phyloP scores from a whole-genome alignment of 78 protist genomes.

The Dictyostelium brefeldianum region DNA sequence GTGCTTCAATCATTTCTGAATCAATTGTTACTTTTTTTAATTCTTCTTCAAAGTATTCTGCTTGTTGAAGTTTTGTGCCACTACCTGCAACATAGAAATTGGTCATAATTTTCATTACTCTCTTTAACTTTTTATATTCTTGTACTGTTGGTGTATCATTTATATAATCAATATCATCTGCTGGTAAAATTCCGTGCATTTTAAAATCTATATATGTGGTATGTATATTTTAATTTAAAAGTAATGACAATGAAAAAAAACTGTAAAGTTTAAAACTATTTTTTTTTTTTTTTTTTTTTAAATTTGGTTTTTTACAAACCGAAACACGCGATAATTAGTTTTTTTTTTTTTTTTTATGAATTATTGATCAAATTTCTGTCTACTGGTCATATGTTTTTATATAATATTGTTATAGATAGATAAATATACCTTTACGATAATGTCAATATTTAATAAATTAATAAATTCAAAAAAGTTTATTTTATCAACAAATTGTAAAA shows the following conservation, averaged over 20 bases:
- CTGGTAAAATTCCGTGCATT: conserved; percentile 62
- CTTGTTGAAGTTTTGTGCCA: conserved; percentile 69
- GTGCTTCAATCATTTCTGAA: conserved; percentile 53
- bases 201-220: background rate
- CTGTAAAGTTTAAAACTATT: conserved; percentile 26
- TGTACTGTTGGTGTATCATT: conserved; percentile 82
- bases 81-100: conserved; percentile 75
- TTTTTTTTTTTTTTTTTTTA: no score
- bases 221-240: background rate
- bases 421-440: no score
- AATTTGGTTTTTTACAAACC: no score
- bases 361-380: no score
- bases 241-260: conserved; percentile 46
- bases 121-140: conserved; percentile 80
- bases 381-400: no score
- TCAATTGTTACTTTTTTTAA: conserved; percentile 41
- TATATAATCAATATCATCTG: conserved; percentile 78
- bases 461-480: no score
- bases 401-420: no score
- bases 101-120: conserved; percentile 85
- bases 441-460: no score
- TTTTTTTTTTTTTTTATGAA: no score
- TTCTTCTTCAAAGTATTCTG: conserved; percentile 58
- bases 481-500: no score
- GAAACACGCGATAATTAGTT: no score